A percentile compares a stretch with the other conserved stretches of the same genome.
phyloP scores from a whole-genome alignment of 176 grass and related monocot species.

The Musa schizocarpa region DNA sequence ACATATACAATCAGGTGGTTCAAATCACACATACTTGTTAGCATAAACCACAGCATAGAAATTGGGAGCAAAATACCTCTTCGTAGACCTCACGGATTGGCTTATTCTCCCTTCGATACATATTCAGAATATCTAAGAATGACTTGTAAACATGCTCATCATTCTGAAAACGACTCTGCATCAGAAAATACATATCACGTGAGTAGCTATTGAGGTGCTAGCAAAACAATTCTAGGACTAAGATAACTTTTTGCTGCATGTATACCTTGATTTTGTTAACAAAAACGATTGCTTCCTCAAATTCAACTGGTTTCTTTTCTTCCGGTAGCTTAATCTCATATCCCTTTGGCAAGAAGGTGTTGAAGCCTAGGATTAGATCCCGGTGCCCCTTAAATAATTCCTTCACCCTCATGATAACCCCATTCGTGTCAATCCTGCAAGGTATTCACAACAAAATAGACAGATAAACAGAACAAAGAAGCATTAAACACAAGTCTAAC shows the following conservation, averaged over 20 bases:
- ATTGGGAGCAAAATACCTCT: constrained; percentile 41
- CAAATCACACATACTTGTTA: neutral
- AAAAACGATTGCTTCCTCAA: constrained; percentile 95
- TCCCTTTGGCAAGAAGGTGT: constrained; percentile 93
- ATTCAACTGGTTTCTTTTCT: constrained; percentile 97
- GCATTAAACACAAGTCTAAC: neutral
- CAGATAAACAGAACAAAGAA: no score
- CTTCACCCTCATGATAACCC: constrained; percentile 92
- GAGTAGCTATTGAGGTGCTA: no score
- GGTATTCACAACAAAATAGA: neutral
- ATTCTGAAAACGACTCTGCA: constrained; percentile 79
- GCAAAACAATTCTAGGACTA: neutral
- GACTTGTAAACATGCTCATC: constrained; percentile 96
- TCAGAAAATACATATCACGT: constrained; percentile 10
- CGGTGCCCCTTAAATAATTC: constrained; percentile 86
- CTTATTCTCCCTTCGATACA: constrained; percentile 98
- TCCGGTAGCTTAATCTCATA: constrained; percentile 94
- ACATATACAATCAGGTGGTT: constrained; percentile 5
- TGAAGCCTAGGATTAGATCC: constrained; percentile 91
- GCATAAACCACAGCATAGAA: neutral
- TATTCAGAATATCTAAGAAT: constrained; percentile 97
- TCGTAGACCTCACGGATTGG: constrained; percentile 94
- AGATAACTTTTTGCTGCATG: constrained; percentile 1
- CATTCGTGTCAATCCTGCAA: constrained; percentile 80
- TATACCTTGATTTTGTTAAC: constrained; percentile 97